A percentile compares a stretch with the other conserved stretches of the same genome.
Conservation (phyloP, 2,329 filamentous ascomycete genomes). For the Trichophyton simii region DNA sequence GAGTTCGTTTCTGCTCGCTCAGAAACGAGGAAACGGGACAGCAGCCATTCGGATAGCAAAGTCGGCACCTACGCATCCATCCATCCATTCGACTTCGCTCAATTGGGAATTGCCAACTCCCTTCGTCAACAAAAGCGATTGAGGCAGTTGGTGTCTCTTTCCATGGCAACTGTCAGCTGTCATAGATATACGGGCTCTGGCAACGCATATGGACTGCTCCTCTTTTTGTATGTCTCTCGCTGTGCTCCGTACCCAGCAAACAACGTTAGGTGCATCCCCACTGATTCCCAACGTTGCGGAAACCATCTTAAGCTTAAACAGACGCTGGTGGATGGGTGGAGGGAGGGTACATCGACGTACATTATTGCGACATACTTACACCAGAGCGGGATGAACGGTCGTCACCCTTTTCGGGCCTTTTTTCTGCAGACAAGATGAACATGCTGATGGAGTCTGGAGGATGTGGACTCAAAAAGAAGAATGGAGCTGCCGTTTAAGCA, state of each 20-base stretch:
- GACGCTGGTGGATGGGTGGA: slow-evolving; percentile 1
- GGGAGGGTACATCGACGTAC: neutral
- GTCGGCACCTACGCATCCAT: neutral
- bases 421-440: neutral
- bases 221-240: neutral
- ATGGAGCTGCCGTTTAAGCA: neutral
- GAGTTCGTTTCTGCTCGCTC: neutral
- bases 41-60: too few relatives aligned
- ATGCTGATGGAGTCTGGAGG: neutral
- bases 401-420: neutral
- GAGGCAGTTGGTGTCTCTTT: neutral
- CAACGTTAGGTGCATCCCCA: neutral
- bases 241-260: neutral
- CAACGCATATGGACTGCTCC: neutral
- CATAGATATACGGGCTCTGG: neutral
- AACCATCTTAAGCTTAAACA: slow-evolving; percentile 5
- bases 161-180: too few relatives aligned
- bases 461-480: neutral
- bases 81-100: neutral
- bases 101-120: too few relatives aligned
- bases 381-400: neutral
- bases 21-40: neutral
- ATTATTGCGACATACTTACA: too few relatives aligned
- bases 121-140: too few relatives aligned
- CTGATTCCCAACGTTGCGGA: slow-evolving; percentile 3